Evolutionary conservation across 2,329 filamentous ascomycete species (phyloP), one percentile per base, ranked within the genome.

Genomic region (Phaeosphaeria sp.): DNA sequence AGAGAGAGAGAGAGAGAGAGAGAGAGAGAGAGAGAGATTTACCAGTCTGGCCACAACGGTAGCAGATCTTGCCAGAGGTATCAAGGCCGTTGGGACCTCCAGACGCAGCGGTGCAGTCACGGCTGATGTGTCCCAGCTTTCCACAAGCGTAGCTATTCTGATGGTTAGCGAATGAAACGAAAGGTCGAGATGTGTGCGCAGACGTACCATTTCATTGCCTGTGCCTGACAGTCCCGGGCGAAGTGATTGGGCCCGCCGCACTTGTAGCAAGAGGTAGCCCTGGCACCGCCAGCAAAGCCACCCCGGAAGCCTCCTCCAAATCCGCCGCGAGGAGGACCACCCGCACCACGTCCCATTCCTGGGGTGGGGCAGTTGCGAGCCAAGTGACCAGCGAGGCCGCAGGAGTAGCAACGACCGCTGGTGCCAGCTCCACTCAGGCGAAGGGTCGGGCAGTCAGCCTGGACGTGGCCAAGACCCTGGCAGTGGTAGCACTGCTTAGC

Each of bases 401-500:
- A 99, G 82, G 92, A 95, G 82, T 99, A 99, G 89, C 95, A 99
- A 71, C 93, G 92, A 65, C 92, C 92, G 77, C 90, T 89, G 60
- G 89, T 89, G 63, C 89, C 87, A 70, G 89, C 90, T 59, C 85
- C 93, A 79, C 89, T 96, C 78, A 99, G 81, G 70, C 95, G 92
- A 65, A 99, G 87, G 62, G 95, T 98, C 73, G 95, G 95, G 87
- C 95, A 99, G 80, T 99, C 95, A 69, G 95, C 95, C 84, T 99
- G 95, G 73, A 99, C 95, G 78, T 99, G 95, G 68, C 95, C 95
- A 62, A 98, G 87, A 58, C 95, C 95, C 84, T 98, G 95, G 86
- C 95, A 99, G 83, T 98, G 95, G 80, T 99, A 99, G 88, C 95
- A 99, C 85, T 99, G 95, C 89, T 99, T 99, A 52, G 93, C 93